Percentiles rank a stretch among this genome's conserved stretches.
phyloP scores from a whole-genome alignment of 2,329 filamentous ascomycete genomes.

The Raffaelea arxii region DNA sequence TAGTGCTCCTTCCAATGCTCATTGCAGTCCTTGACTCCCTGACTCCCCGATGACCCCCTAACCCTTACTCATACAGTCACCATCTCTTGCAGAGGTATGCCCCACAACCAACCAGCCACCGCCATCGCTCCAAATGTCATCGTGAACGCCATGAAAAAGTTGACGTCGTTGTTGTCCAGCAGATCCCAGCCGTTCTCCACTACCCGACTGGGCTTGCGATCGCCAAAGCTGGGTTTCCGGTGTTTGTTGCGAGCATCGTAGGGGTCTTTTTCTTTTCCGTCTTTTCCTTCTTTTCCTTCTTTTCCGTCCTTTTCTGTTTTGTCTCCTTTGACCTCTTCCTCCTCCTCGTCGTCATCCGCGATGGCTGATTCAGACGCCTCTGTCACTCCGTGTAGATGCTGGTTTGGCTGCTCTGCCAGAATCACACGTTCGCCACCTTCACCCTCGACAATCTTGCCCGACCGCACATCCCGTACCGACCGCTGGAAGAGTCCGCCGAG shows the following conservation, averaged over 20 bases:
- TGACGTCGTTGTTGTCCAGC: constrained; percentile 92
- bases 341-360: constrained; percentile 25
- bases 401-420: constrained; percentile 19
- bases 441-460: constrained; percentile 83
- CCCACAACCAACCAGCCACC: constrained; percentile 52
- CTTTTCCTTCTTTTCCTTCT: constrained; percentile 23
- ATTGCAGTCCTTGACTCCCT: no score
- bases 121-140: constrained; percentile 76
- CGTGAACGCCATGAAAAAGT: constrained; percentile 76
- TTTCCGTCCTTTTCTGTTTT: constrained; percentile 17
- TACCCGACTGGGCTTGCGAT: constrained; percentile 49
- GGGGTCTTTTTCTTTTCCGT: constrained; percentile 18
- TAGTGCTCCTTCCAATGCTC: no score
- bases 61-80: no score
- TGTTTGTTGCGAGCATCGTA: constrained; percentile 42
- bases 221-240: constrained; percentile 41
- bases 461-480: constrained; percentile 74
- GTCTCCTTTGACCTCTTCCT: constrained; percentile 15
- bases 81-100: constrained; percentile 37
- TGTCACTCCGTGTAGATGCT: constrained; percentile 1
- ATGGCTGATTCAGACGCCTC: background rate
- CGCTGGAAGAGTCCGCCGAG: constrained; percentile 78
- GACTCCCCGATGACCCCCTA: no score
- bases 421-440: constrained; percentile 56
- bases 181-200: constrained; percentile 61